Conservation (phyloP, 768 basidiomycete genomes). For the Multifurca ochricompacta region DNA sequence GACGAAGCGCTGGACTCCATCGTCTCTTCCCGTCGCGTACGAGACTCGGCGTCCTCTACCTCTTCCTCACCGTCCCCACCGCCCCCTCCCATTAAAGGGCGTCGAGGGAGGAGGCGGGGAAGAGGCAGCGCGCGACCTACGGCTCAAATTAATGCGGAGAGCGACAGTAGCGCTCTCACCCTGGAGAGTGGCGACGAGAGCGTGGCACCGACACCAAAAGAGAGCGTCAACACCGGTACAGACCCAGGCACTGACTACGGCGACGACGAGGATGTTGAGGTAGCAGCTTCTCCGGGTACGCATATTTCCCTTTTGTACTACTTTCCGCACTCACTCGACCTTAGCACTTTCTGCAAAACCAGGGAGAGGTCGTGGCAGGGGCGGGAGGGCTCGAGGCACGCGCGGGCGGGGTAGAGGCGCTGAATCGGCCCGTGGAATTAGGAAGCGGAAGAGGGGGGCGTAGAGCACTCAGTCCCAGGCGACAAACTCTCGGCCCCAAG, state of each 20-base stretch:
- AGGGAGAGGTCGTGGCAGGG: conserved; percentile 12
- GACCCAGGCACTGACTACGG: conserved; percentile 60
- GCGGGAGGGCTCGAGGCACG: neutral
- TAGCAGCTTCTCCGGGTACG: conserved; percentile 19
- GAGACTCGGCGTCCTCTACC: conserved; percentile 48
- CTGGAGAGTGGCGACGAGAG: conserved; percentile 78
- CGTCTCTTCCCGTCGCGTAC: conserved; percentile 54
- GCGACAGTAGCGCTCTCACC: conserved; percentile 77
- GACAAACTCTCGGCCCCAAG: no score
- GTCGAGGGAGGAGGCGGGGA: conserved; percentile 37
- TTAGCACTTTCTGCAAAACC: conserved; percentile 13
- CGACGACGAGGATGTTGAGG: conserved; percentile 56
- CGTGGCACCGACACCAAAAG: conserved; percentile 48
- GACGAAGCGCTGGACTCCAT: conserved; percentile 55
- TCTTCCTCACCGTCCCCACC: conserved; percentile 43
- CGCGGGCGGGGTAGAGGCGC: conserved; percentile 15
- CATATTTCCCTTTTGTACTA: neutral
- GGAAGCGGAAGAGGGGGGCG: conserved; percentile 14
- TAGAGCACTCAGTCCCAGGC: neutral
- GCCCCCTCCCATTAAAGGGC: conserved; percentile 30
- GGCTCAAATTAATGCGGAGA: conserved; percentile 72
- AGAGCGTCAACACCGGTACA: conserved; percentile 63
- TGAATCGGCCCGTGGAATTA: conserved; percentile 10
- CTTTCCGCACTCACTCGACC: neutral
- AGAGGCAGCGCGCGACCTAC: conserved; percentile 45